phyloP scores from a whole-genome alignment of 768 basidiomycete species.

The Rubroboletus pulcherrimus region DNA sequence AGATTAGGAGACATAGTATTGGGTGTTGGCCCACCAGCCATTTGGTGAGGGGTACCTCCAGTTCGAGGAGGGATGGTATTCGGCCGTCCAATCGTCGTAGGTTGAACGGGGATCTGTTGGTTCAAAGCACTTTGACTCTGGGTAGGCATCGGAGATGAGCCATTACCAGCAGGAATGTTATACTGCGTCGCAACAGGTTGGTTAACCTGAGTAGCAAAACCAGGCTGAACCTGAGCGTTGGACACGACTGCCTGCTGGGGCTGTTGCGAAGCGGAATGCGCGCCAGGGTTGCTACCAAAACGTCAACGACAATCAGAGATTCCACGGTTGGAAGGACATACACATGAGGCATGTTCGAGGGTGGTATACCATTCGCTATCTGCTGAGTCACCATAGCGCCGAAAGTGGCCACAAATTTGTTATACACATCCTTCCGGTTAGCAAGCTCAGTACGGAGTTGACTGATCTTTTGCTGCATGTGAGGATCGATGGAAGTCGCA shows the following conservation, averaged over 20 bases:
- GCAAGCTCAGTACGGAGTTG: conserved; percentile 22
- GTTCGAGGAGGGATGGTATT: conserved; percentile 37
- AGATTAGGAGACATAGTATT: conserved; percentile 35
- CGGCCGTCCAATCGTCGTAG: conserved; percentile 29
- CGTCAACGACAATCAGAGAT: conserved; percentile 3
- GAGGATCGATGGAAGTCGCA: conserved; percentile 17
- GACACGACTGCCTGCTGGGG: conserved; percentile 14
- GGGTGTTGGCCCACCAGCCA: conserved; percentile 27
- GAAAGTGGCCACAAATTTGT: conserved; percentile 33
- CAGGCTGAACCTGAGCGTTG: conserved; percentile 19
- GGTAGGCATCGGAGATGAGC: conserved; percentile 18
- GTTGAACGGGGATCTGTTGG: conserved; percentile 33
- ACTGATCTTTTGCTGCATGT: conserved; percentile 13
- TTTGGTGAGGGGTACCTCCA: conserved; percentile 37
- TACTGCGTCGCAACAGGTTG: conserved; percentile 15
- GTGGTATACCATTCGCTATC: conserved; percentile 20
- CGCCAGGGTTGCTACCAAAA: conserved; percentile 17
- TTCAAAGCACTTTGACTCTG: conserved; percentile 17
- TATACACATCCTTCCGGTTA: conserved; percentile 38
- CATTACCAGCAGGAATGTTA: conserved; percentile 16
- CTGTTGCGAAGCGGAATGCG: conserved; percentile 17
- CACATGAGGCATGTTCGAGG: conserved; percentile 31
- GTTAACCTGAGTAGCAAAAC: conserved; percentile 17
- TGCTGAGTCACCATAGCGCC: conserved; percentile 25
- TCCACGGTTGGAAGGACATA: conserved; percentile 20